Evolutionary conservation across 2,329 filamentous ascomycete genomes (phyloP), one percentile per base, ranked within the genome.

Genomic region (Xenoacremonium recifei): DNA sequence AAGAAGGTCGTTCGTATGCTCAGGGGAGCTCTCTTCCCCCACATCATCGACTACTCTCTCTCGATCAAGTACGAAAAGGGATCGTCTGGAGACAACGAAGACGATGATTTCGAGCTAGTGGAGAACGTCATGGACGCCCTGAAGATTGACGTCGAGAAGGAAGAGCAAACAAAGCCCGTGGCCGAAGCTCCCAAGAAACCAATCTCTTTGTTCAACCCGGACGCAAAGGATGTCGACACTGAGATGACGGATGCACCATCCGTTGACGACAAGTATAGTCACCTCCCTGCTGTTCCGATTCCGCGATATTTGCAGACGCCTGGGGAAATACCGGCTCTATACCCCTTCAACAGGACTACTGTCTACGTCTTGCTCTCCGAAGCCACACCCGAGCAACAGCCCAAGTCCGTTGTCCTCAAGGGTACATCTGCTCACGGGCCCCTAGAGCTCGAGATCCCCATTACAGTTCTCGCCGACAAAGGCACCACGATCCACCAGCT

Each of bases 1-100:
- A 76, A 68, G 49, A 86, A 85, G 58, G 74, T 89, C 1, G 73
- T 89, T 3, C 76, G 85, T 3, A 89, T 90, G 85, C 68, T 90
- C 42, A 87, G 86, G 57, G 85, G 78, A 0, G 80, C 84, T 0
- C 62, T 89, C 16, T 80, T 77, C 2, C 82, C 84, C 0, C 84
- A 88, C 48, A 69, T 87, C 33, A 73, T 66, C 13, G 76, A 87
- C 55, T 87, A 83, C 54, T 72, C 69, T 0, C 65, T 89, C 2
- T 79, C 85, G 53, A 65, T 88, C 46, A 76, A 80, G 40, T 87
- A 85, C 50, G 61, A 56, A 6, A 58, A 49, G 6, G 42, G 39
- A 5, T 39, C 48, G 6, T 20, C 39, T 0, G 13, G 44, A 4
- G 44, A 44, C 5, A 42, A 46, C 4, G 57, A 51, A 12, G 63